Evolutionary conservation across 139 green algal species (phyloP).

Genomic region (Deuterostichococcus epilithicus): DNA sequence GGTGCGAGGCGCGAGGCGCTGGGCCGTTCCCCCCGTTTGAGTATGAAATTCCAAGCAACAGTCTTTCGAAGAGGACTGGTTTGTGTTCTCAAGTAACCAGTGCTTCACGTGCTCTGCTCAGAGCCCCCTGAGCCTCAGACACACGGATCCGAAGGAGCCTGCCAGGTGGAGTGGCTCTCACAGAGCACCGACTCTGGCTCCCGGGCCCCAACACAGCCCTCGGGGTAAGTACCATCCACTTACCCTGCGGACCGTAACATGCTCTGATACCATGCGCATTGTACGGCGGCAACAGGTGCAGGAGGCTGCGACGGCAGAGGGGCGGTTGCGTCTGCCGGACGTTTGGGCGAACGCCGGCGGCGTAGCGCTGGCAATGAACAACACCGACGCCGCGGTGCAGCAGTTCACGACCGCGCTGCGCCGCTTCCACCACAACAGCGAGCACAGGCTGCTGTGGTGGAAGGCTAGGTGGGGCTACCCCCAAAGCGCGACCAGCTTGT

Average conservation of each 20-base stretch:
- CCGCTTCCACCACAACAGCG: slow-evolving; percentile 43
- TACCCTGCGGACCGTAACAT: not conserved
- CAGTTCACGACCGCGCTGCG: slow-evolving; percentile 63
- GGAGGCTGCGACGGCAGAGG: slow-evolving; percentile 47
- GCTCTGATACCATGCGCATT: not conserved
- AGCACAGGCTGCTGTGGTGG: slow-evolving; percentile 39
- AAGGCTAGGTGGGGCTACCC: not conserved
- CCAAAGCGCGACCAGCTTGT: not conserved
- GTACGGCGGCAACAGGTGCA: slow-evolving; percentile 61
- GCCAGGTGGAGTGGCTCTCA: no score
- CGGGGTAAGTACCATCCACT: not conserved
- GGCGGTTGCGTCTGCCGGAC: slow-evolving; percentile 63
- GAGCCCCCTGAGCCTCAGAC: no score
- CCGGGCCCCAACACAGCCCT: not conserved
- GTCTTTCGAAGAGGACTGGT: not conserved
- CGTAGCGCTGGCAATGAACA: slow-evolving; percentile 58
- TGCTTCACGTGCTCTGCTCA: not conserved
- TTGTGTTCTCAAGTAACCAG: not conserved
- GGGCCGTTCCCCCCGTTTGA: no score
- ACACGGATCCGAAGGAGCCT: no score
- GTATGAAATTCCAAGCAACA: not conserved
- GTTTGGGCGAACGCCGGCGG: slow-evolving; percentile 57
- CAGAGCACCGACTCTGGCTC: not conserved
- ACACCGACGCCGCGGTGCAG: slow-evolving; percentile 54
- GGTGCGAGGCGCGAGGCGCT: not conserved